Base-by-base conservation (phyloP, 2,329 filamentous ascomycete species). In the Fusarium sp. region DNA sequence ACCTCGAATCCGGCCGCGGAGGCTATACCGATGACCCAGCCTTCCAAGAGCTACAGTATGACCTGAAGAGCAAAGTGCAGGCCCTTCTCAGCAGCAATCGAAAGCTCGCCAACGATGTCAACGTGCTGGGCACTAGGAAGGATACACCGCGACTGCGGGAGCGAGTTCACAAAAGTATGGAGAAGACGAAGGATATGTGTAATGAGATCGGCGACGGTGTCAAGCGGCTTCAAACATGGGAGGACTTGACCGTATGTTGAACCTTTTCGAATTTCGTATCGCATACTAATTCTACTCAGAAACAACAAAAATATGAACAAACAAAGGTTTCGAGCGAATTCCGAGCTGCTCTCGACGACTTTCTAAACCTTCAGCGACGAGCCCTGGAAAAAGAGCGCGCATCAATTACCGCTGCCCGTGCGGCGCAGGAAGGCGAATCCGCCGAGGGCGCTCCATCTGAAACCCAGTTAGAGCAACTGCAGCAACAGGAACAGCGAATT, bases 261-360 rank as follows among this genome's bases (percentile, higher is more conserved):
- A 41, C 45, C 34, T 37, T 20, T 13, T 45, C 37, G 16, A 22
- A 14, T 52, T 62, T 32, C 30, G 62, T 42, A 47, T 62, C 69
- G 69, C 27, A 59, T 65, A 56, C 61, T 58, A 27, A 72, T 37
- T 41, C 42, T 51, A 32, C 27, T 22, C 65, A 97, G 94, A 93
- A 95, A 65, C 92, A 94, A 57, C 96, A 99, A 84, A 97, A 95
- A 81, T 98, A 97, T 84, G 96, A 94, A 24, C 95, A 98, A 77
- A 93, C 95, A 74, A 98, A 98, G 80, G 87, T 99, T 34, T 95
- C 94, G 67, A 92, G 93, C 77, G 94, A 98, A 79, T 98, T 98
- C 84, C 92, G 94, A 78, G 88, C 92, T 37, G 92, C 93, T 51
- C 88, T 98, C 62, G 89, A 91, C 74, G 94, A 98, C 75, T 99